Base-by-base conservation (phyloP, 208 protist species). In the Perkinsela sp. region DNA sequence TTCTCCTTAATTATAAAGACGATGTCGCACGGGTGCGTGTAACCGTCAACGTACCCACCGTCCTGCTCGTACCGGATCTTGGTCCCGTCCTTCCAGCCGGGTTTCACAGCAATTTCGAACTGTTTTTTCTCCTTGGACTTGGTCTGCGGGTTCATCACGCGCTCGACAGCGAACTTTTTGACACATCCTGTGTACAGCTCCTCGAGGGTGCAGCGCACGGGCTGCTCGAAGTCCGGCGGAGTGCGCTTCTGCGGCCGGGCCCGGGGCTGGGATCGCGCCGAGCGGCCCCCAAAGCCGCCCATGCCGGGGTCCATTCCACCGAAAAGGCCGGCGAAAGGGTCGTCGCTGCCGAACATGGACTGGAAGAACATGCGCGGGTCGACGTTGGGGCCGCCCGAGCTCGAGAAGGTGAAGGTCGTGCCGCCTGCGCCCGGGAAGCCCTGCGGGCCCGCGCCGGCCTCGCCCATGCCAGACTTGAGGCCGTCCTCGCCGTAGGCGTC, bases 1-100 rank as follows among this genome's bases (percentile, higher is more conserved):
- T 90, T 90, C 76, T 97, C 90, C 72, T 94, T 83, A 1, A 97
- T 68, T 0, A 96, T 83, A 71, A 95, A 95, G 2, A 96, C 88
- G 80, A 97, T 85, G 74, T 97, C 93, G 2, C 91, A 90, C 32
- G 94, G 77, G 28, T 84, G 83, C 32, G 90, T 80, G 69, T 86
- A 87, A 1, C 85, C 85, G 66, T 88, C 77, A 40, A 91, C 82
- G 31, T 76, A 75, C 1, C 85, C 87, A 32, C 87, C 87, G 67
- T 93, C 85, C 1, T 78, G 72, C 70, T 83, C 80, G 71, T 95
- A 97, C 32, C 85, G 87, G 31, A 97, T 83, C 79, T 97, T 97
- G 28, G 93, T 96, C 31, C 94, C 93, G 70, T 85, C 88, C 80
- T 95, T 95, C 82, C 91, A 96, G 16, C 94, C 93, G 0, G 94